Percentiles rank a stretch among this genome's conserved stretches.
Conservation (phyloP, 2,329 filamentous ascomycete species). For the Colletotrichum eleusines region DNA sequence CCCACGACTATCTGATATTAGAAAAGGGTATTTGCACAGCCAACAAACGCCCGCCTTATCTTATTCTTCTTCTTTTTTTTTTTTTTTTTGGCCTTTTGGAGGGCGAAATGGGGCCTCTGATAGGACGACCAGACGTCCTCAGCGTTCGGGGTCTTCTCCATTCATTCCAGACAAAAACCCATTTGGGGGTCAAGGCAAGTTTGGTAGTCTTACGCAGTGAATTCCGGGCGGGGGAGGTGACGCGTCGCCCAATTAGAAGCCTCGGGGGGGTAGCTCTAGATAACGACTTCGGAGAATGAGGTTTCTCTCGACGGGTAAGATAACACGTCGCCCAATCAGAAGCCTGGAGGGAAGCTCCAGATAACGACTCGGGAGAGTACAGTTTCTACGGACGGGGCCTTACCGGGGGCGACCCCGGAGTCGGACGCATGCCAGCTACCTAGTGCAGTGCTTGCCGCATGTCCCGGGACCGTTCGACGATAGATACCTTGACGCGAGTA, state of each 20-base stretch:
- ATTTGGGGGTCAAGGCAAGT: conserved; percentile 27
- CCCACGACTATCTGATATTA: conserved; percentile 37
- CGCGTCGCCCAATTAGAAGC: conserved; percentile 20
- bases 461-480: conserved; percentile 9
- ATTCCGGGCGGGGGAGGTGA: conserved; percentile 39
- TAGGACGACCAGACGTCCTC: conserved; percentile 8
- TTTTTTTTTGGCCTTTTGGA: not conserved
- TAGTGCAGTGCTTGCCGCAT: conserved; percentile 1
- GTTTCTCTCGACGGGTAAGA: conserved; percentile 39
- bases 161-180: not conserved
- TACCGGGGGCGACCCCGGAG: conserved; percentile 34
- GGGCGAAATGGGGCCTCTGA: conserved; percentile 14
- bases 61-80: not conserved
- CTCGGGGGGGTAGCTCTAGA: conserved; percentile 7
- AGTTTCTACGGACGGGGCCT: not conserved
- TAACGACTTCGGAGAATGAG: too few species aligned
- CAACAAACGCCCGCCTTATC: conserved; percentile 15
- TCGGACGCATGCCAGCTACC: conserved; percentile 7
- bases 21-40: conserved; percentile 35
- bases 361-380: conserved; percentile 19
- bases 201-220: too few species aligned
- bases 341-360: not conserved
- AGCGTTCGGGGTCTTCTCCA: conserved; percentile 14
- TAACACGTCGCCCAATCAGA: conserved; percentile 30
- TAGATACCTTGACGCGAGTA: not conserved